Percentiles rank a stretch among this genome's conserved stretches.
These are phyloP conservation scores for Termitomyces sp. DNA, from an alignment of 768 basidiomycete species.

Conservation along the genomic window DNA sequence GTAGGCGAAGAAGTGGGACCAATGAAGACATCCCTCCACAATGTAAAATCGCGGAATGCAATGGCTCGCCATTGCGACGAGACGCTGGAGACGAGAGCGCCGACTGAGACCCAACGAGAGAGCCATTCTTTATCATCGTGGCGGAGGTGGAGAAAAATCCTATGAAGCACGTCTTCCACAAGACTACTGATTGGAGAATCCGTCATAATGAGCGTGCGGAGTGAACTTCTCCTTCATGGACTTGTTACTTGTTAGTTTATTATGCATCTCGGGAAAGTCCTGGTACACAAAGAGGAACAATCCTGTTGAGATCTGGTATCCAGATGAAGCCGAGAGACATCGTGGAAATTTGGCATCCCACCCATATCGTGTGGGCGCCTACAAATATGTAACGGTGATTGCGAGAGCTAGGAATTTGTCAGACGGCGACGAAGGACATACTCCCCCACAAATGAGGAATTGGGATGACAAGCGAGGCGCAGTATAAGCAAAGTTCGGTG, in stretches of 20 bases:
- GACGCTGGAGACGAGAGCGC: not conserved
- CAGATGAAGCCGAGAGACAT: not conserved
- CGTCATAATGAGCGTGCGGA: not conserved
- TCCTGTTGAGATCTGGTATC: not conserved
- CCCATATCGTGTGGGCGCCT: not conserved
- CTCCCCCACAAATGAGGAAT: not conserved
- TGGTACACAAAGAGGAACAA: not conserved
- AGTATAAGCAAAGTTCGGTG: not conserved
- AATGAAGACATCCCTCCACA: not conserved
- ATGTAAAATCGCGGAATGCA: not conserved
- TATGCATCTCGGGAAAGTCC: not conserved
- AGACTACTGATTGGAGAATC: not conserved
- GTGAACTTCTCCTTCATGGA: not conserved
- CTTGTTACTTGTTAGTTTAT: not conserved
- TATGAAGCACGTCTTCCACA: not conserved
- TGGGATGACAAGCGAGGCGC: not conserved
- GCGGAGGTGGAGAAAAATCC: not conserved
- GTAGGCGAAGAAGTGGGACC: not conserved
- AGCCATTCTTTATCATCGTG: not conserved
- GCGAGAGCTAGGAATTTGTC: not conserved
- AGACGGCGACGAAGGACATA: not conserved
- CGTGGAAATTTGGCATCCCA: not conserved
- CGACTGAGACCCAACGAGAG: not conserved
- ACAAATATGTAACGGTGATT: not conserved
- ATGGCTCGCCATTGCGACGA: not conserved